Base-by-base conservation (phyloP, 805 yeast genomes). In the Saccharomycopsis sp. region DNA sequence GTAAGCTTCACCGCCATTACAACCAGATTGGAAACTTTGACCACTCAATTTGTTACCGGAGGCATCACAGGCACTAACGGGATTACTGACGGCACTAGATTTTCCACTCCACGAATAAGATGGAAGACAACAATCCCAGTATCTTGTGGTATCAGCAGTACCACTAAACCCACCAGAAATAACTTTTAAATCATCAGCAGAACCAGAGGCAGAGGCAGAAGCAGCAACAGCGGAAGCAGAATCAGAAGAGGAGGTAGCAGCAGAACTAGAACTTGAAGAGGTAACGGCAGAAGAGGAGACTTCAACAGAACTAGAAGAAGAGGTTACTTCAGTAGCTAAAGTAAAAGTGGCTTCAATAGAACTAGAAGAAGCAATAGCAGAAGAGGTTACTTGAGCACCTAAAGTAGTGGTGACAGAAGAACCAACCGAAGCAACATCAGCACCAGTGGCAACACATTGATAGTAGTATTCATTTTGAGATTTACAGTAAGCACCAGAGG, bases 101-200 rank as follows among this genome's bases (percentile, higher is more conserved):
- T 37, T 34, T 2, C 39, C 40, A 33, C 21, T n/a, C 45, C 45
- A 42, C 20, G 42, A 26, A 26, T 30, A 42, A 5, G 42, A 37
- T n/a, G n/a, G n/a, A n/a, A n/a, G n/a, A n/a, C n/a, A n/a, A n/a
- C n/a, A n/a, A n/a, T n/a, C n/a, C n/a, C 18, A 42, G 45, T 37
- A 42, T 21, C 40, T 28, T 9, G 41, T 42, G 14, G 41, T 37
- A 5, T 13, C n/a, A 31, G 39, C 41, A 18, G 35, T 15, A 15
- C 45, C 45, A 6, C 39, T 31, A 10, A 15, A 34, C 5, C 44
- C 40, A 31, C 36, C 28, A 5, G 32, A 14, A 31, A 39, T 31
- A 12, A 29, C 35, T 15, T 12, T 25, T 8, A 25, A 12, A 30
- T 17, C 33, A n/a, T n/a, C n/a, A 17, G 33, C 15, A 2, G 33